Percentiles rank a stretch among this genome's conserved stretches.
Conservation (phyloP, 352 stramenopile species). For the Pythium sukuiense region DNA sequence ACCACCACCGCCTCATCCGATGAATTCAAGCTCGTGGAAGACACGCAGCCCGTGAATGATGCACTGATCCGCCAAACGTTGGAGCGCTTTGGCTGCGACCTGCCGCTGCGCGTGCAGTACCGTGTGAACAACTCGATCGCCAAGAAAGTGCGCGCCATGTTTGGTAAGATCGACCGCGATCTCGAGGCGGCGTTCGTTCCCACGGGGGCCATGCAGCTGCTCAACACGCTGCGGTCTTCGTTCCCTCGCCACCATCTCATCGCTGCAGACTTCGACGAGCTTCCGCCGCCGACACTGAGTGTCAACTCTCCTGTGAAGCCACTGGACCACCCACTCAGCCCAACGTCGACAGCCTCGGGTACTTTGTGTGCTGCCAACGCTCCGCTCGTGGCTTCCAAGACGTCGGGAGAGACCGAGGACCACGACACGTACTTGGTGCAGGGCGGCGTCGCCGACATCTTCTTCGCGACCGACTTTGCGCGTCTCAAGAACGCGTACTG, state of each 20-base stretch:
- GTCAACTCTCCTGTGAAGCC: slow-evolving; percentile 46
- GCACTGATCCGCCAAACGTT: slow-evolving; percentile 76
- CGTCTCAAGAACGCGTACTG: slow-evolving; percentile 84
- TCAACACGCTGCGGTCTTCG: slow-evolving; percentile 73
- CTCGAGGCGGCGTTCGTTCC: slow-evolving; percentile 84
- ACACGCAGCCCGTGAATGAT: slow-evolving; percentile 53
- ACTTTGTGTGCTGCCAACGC: slow-evolving; percentile 81
- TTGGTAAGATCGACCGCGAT: slow-evolving; percentile 49
- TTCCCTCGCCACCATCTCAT: slow-evolving; percentile 89
- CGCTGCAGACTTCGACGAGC: slow-evolving; percentile 86
- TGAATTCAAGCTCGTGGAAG: slow-evolving; percentile 41
- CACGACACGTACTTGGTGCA: slow-evolving; percentile 89
- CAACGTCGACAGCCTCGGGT: slow-evolving; percentile 63
- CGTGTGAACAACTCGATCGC: slow-evolving; percentile 56
- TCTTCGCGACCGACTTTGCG: slow-evolving; percentile 89
- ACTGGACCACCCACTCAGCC: slow-evolving; percentile 61
- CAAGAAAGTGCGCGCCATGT: slow-evolving; percentile 45
- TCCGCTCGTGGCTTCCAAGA: slow-evolving; percentile 86
- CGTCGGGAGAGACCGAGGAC: slow-evolving; percentile 70
- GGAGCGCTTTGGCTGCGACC: slow-evolving; percentile 67
- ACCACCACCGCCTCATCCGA: neutral
- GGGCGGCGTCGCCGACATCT: slow-evolving; percentile 87
- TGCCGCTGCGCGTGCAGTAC: slow-evolving; percentile 66
- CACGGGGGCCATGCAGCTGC: slow-evolving; percentile 84
- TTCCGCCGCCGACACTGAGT: slow-evolving; percentile 71